Evolutionary conservation across 176 grass and related monocot species (phyloP).

Genomic region (Secale cereale): DNA sequence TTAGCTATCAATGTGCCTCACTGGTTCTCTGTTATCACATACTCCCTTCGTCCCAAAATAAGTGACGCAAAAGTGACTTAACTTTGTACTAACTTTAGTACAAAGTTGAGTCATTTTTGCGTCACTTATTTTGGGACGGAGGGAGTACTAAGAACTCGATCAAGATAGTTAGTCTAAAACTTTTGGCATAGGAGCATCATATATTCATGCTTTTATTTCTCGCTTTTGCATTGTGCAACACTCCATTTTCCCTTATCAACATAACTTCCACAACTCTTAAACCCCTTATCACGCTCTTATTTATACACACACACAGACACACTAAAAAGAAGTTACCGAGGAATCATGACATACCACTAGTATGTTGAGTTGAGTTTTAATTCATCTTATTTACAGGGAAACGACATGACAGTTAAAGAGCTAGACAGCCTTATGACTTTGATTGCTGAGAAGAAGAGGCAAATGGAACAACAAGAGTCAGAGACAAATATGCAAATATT

Average conservation of each 20-base stretch:
- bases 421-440: conserved; percentile 77
- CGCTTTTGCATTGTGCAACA: neutral
- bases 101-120: no score
- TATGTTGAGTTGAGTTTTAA: conserved; percentile 20
- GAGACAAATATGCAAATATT: conserved; percentile 99
- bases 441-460: conserved; percentile 86
- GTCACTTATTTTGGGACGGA: no score
- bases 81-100: no score
- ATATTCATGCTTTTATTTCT: neutral
- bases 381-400: conserved; percentile 63
- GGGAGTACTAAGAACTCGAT: neutral
- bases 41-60: no score
- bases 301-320: neutral
- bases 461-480: conserved; percentile 96
- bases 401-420: conserved; percentile 82
- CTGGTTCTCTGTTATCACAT: neutral
- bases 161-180: neutral
- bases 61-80: no score
- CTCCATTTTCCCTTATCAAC: neutral
- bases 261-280: neutral
- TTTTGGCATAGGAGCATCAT: neutral
- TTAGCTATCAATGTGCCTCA: neutral
- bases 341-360: neutral
- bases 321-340: neutral
- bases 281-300: neutral